Conservation (phyloP, 495 filamentous ascomycete genomes). For the Aspergillus incahuasiensis region DNA sequence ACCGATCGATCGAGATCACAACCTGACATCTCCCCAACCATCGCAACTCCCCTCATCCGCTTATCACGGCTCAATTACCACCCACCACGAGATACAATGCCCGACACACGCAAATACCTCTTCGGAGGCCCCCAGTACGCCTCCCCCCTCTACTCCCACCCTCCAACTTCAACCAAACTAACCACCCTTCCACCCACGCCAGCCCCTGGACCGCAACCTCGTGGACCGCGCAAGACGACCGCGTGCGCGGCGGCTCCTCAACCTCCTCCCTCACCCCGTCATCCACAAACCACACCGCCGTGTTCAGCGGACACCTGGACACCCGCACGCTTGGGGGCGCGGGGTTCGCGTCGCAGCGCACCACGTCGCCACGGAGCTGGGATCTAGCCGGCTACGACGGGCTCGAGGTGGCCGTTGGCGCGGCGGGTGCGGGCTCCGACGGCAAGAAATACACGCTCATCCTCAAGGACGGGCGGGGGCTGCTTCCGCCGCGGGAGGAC, state of each 20-base stretch:
- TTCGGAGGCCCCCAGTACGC: slow-evolving; percentile 16
- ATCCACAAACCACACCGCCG: slow-evolving; percentile 18
- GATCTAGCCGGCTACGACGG: slow-evolving; percentile 54
- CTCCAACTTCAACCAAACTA: not conserved
- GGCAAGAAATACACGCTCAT: slow-evolving; percentile 65
- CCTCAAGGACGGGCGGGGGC: slow-evolving; percentile 56
- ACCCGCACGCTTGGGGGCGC: slow-evolving; percentile 72
- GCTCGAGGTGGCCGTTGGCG: slow-evolving; percentile 33
- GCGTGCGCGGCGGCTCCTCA: slow-evolving; percentile 66
- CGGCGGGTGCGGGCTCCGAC: slow-evolving; percentile 27
- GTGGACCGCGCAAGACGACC: slow-evolving; percentile 68
- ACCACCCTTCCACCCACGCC: not conserved
- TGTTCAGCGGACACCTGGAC: slow-evolving; percentile 67
- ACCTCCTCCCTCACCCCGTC: slow-evolving; percentile 46
- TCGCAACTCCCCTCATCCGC: not conserved
- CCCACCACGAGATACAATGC: not conserved
- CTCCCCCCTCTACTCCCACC: not conserved
- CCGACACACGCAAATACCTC: slow-evolving; percentile 1
- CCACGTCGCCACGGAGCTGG: slow-evolving; percentile 48
- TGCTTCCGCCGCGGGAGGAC: slow-evolving; percentile 50
- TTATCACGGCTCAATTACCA: not conserved
- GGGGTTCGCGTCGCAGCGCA: slow-evolving; percentile 76
- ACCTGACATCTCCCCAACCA: no score
- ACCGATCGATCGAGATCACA: slow-evolving; percentile 8
- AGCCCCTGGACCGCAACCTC: slow-evolving; percentile 50